Evolutionary conservation across 305 asterid genomes (phyloP).

Genomic region (Coffea humblotiana): DNA sequence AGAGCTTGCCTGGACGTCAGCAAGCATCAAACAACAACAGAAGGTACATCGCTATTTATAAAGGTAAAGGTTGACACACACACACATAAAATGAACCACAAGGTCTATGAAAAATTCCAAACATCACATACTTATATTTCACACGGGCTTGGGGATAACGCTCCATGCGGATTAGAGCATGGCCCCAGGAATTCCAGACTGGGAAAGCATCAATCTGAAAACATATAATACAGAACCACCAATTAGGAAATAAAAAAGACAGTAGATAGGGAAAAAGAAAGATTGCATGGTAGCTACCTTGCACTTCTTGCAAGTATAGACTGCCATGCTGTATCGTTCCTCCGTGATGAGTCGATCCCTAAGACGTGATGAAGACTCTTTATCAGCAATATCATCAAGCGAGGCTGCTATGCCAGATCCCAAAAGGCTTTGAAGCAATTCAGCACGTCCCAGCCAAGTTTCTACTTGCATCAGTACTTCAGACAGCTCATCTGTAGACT

Average conservation of each 20-base stretch:
- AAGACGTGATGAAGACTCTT: slow-evolving; percentile 84
- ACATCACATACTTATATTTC: slow-evolving; percentile 71
- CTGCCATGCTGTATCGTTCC: slow-evolving; percentile 98
- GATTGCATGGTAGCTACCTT: slow-evolving; percentile 50
- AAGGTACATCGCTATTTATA: background rate
- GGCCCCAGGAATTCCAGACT: slow-evolving; percentile 99
- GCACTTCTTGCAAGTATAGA: slow-evolving; percentile 96
- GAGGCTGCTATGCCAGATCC: slow-evolving; percentile 99
- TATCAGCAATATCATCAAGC: slow-evolving; percentile 95
- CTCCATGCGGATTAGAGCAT: slow-evolving; percentile 92
- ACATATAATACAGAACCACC: slow-evolving; percentile 24
- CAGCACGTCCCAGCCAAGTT: slow-evolving; percentile 93
- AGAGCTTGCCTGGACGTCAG: slow-evolving; percentile 87
- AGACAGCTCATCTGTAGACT: slow-evolving; percentile 82
- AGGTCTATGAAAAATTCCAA: background rate
- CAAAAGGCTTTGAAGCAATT: slow-evolving; percentile 90
- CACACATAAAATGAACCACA: background rate
- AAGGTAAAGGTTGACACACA: slow-evolving; percentile 2
- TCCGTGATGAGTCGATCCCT: slow-evolving; percentile 89
- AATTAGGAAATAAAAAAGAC: background rate
- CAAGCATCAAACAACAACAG: background rate
- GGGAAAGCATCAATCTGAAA: slow-evolving; percentile 89
- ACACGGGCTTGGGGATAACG: slow-evolving; percentile 98
- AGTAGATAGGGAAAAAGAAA: background rate
- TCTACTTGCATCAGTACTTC: slow-evolving; percentile 84